Evolutionary conservation across 345 rosid species (phyloP).

Genomic region (Gossypioides kirkii): DNA sequence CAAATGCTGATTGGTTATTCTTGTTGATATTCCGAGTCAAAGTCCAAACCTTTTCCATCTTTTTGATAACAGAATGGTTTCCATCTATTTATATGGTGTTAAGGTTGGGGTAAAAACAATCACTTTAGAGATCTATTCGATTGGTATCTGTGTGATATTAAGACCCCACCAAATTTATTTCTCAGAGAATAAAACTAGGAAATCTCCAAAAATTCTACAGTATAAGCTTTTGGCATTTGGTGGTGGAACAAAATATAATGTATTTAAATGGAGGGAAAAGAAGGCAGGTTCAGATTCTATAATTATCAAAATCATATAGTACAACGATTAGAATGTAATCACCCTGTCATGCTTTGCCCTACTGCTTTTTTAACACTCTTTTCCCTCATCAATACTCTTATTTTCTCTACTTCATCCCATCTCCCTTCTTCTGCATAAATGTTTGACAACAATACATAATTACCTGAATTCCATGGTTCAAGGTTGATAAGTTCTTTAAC

Average conservation of each 20-base stretch:
- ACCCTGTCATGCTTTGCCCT: conserved; percentile 19
- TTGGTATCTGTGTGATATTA: too few relatives aligned
- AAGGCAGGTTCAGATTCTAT: not conserved
- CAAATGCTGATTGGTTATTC: not conserved
- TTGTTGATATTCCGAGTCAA: not conserved
- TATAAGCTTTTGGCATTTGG: too few relatives aligned
- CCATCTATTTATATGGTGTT: too few relatives aligned
- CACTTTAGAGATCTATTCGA: too few relatives aligned
- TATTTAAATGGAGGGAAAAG: not conserved
- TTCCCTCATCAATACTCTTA: conserved; percentile 48
- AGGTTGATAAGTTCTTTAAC: conserved; percentile 46
- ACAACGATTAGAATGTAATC: not conserved
- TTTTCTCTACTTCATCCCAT: conserved; percentile 62
- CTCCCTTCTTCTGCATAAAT: conserved; percentile 63
- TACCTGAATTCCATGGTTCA: conserved; percentile 68
- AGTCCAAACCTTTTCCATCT: not conserved
- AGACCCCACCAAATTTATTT: too few relatives aligned
- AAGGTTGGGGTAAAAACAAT: too few relatives aligned
- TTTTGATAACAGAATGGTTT: not conserved
- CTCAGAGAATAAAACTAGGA: too few relatives aligned
- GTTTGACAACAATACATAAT: conserved; percentile 62
- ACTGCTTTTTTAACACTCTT: conserved; percentile 38
- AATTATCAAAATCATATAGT: not conserved
- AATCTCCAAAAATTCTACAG: too few relatives aligned
- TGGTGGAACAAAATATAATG: too few relatives aligned